phyloP scores from a whole-genome alignment of 2,329 filamentous ascomycete genomes.

The Botrytis paeoniae region DNA sequence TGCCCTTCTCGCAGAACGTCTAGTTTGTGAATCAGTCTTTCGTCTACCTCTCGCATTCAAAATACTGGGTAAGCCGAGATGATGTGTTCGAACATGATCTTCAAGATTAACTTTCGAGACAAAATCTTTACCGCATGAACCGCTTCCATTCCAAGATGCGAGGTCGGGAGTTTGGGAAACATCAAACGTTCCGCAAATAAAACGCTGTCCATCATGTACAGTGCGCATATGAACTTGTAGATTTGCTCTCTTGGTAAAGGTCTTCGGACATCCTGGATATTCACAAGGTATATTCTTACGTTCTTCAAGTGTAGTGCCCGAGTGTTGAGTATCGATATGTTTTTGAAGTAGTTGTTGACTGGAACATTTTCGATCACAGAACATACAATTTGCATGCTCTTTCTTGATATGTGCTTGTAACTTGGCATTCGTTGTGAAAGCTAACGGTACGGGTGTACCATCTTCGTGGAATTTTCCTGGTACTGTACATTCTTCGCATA shows the following conservation, averaged over 20 bases:
- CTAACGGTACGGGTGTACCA: conserved; percentile 45
- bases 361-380: conserved; percentile 68
- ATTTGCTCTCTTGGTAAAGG: conserved; percentile 82
- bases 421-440: conserved; percentile 69
- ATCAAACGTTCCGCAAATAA: conserved; percentile 72
- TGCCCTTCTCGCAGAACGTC: background rate
- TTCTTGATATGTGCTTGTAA: conserved; percentile 71
- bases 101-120: conserved; percentile 75
- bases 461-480: conserved; percentile 39
- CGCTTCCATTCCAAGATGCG: conserved; percentile 58
- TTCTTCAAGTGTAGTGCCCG: conserved; percentile 57
- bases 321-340: conserved; percentile 77
- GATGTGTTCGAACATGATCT: conserved; percentile 79
- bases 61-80: conserved; percentile 59
- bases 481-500: conserved; percentile 68
- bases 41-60: conserved; percentile 41
- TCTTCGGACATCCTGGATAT: conserved; percentile 65
- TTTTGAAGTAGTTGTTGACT: conserved; percentile 66
- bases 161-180: conserved; percentile 57
- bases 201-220: conserved; percentile 73
- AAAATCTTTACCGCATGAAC: conserved; percentile 74
- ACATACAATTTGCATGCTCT: conserved; percentile 71
- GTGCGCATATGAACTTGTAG: conserved; percentile 74
- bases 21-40: background rate
- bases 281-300: conserved; percentile 66